phyloP scores from a whole-genome alignment of 1,284 basidiomycete genomes.

The Boletus smithii region DNA sequence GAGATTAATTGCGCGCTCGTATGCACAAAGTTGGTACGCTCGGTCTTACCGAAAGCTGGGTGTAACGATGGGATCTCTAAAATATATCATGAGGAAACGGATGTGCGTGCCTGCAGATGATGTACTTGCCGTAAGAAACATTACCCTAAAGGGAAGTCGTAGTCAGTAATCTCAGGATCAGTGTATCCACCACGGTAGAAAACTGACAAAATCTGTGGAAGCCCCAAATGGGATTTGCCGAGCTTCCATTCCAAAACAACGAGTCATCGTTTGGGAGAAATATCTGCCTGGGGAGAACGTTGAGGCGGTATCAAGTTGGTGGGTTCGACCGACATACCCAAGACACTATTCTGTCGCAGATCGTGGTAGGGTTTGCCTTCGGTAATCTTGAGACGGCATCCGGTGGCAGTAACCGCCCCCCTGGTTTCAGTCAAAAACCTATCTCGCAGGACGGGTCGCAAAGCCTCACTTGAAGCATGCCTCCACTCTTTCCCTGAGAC shows the following conservation, averaged over 20 bases:
- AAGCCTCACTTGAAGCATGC: slow-evolving; percentile 56
- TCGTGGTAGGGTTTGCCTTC: slow-evolving; percentile 47
- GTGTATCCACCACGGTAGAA: slow-evolving; percentile 1
- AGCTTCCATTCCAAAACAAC: slow-evolving; percentile 39
- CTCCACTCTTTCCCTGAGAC: slow-evolving; percentile 47
- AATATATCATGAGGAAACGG: slow-evolving; percentile 14
- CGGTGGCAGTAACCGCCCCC: slow-evolving; percentile 69
- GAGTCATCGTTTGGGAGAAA: slow-evolving; percentile 43
- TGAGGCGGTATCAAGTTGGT: background rate
- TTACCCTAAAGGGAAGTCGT: slow-evolving; percentile 50
- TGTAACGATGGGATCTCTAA: slow-evolving; percentile 63
- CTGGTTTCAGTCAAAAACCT: slow-evolving; percentile 35
- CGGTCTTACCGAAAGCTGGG: slow-evolving; percentile 52
- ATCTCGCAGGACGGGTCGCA: background rate
- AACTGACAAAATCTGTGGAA: slow-evolving; percentile 65
- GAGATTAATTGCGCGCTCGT: slow-evolving; percentile 5
- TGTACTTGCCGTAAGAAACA: slow-evolving; percentile 55
- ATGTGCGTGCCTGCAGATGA: slow-evolving; percentile 8
- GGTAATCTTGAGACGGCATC: slow-evolving; percentile 56
- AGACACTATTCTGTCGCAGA: slow-evolving; percentile 56
- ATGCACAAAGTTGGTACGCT: background rate
- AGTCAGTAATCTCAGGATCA: slow-evolving; percentile 8
- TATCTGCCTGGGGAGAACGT: slow-evolving; percentile 38
- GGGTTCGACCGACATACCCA: slow-evolving; percentile 41
- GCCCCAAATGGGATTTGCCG: slow-evolving; percentile 41